Evolutionary conservation across 345 rosid species (phyloP), one percentile per base, ranked within the genome.

Genomic region (Ceriops tagal): DNA sequence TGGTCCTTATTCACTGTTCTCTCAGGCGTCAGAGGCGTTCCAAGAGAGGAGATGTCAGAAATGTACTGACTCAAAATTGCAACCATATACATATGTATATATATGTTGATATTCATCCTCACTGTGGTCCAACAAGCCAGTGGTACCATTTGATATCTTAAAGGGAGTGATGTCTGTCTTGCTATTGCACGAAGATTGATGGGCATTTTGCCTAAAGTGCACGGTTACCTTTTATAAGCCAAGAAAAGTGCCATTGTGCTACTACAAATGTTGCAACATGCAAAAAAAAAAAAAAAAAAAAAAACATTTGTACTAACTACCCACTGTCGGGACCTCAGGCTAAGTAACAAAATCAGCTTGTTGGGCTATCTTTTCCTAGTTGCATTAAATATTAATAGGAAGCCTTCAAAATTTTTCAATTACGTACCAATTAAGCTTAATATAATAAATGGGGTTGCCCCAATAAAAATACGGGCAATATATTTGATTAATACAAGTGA

Each of bases 241-340:
- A 46, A 32, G 30, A 20, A 31, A 59, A 70, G 60, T 74, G 66
- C 73, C 78, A 65, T 58, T 30, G 58, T 49, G 32, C 28, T 65
- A 66, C 58, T 8, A 8, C 9, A 11, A 6, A 24, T 57, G 69
- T 62, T 64, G 72, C 58, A 58, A 6, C 69, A 69, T 77, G 75
- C 72, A 75, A 68, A 46, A 65, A 34, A 24, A 20, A 1, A 20
- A 1, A 30, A 39, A 13, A 37, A 9, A 34, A 34, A 7, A 8
- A 8, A 34, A 8, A 24, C 47, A 0, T 1, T 43, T 43, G 49
- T 43, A 68, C 35, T 55, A 64, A 67, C 67, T 71, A 69, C 58
- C 62, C 9, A 24, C 32, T 79, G 86, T 76, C 84, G 80, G 84
- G 74, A 58, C 69, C 59, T 69, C 11, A 7, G 26, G 4, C 58